A percentile compares a stretch with the other conserved stretches of the same genome.
These are phyloP conservation scores for Chlamydomonas sp. DNA, from an alignment of 139 green algal genomes.

Conservation along the genomic window DNA sequence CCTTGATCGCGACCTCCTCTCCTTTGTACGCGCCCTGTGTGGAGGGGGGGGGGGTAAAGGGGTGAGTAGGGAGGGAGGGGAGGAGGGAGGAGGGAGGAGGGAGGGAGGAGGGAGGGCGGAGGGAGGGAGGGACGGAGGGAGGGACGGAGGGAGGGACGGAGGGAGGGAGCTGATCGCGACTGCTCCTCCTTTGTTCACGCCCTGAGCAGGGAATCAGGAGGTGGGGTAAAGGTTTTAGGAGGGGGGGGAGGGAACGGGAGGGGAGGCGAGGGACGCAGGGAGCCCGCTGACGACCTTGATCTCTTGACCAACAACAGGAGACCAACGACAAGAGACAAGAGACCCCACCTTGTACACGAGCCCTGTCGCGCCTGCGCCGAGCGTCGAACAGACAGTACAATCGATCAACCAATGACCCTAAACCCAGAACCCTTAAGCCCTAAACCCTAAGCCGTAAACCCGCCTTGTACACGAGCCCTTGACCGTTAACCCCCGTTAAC, in stretches of 20 bases:
- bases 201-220: not conserved
- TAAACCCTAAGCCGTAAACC: not conserved
- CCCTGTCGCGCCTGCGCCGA: conserved; percentile 4
- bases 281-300: not conserved
- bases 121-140: not conserved
- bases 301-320: no score
- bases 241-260: not conserved
- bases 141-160: not conserved
- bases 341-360: conserved; percentile 6
- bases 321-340: no score
- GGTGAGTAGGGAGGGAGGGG: conserved; percentile 1
- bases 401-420: not conserved
- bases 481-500: no score
- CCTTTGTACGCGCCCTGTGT: conserved; percentile 1
- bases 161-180: not conserved
- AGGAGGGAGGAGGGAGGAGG: no score
- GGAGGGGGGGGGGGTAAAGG: not conserved
- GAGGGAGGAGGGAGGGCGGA: no score
- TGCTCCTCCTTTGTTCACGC: not conserved
- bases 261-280: not conserved
- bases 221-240: not conserved
- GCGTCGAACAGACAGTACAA: not conserved
- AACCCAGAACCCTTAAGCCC: not conserved
- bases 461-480: not conserved
- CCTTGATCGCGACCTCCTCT: conserved; percentile 12